Percentiles rank a stretch among this genome's conserved stretches.
phyloP scores from a whole-genome alignment of 2,329 filamentous ascomycete species.

The Colletotrichum sp. region DNA sequence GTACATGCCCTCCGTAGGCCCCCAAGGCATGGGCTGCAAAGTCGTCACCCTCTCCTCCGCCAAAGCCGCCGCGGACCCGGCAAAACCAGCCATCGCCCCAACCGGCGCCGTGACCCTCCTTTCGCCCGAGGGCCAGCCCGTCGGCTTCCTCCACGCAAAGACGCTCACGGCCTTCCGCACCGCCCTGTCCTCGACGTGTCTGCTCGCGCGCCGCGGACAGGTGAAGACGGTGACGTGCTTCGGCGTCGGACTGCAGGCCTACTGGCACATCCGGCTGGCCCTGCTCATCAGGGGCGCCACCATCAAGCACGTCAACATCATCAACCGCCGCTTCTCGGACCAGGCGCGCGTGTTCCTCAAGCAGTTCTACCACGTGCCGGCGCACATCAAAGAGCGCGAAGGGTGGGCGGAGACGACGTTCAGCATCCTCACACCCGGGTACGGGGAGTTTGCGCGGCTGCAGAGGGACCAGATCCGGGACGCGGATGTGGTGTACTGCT shows the following conservation, averaged over 20 bases:
- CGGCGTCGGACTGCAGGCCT: conserved; percentile 87
- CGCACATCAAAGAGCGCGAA: conserved; percentile 53
- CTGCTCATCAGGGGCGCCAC: conserved; percentile 73
- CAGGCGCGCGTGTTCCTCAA: conserved; percentile 56
- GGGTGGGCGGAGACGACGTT: conserved; percentile 73
- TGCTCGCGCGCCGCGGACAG: conserved; percentile 67
- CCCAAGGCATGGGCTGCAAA: conserved; percentile 70
- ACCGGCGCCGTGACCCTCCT: conserved; percentile 75
- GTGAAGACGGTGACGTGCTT: conserved; percentile 84
- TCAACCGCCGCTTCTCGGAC: conserved; percentile 74
- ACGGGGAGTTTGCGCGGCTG: conserved; percentile 69
- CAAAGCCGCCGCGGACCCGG: conserved; percentile 27
- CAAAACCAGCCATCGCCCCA: conserved; percentile 46
- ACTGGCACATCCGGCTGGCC: conserved; percentile 90
- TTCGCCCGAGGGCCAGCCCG: conserved; percentile 61
- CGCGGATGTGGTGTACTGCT: conserved; percentile 86
- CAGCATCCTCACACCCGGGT: conserved; percentile 69
- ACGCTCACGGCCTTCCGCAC: conserved; percentile 83
- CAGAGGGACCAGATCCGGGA: conserved; percentile 72
- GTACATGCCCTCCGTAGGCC: conserved; percentile 76
- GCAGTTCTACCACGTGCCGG: conserved; percentile 48
- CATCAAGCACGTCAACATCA: conserved; percentile 80
- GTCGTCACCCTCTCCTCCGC: conserved; percentile 67
- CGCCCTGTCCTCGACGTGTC: conserved; percentile 71
- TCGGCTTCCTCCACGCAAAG: conserved; percentile 73